Percentiles rank a stretch among this genome's conserved stretches.
Conservation (phyloP, 257 asterid species). For the Gentiana dahurica region DNA sequence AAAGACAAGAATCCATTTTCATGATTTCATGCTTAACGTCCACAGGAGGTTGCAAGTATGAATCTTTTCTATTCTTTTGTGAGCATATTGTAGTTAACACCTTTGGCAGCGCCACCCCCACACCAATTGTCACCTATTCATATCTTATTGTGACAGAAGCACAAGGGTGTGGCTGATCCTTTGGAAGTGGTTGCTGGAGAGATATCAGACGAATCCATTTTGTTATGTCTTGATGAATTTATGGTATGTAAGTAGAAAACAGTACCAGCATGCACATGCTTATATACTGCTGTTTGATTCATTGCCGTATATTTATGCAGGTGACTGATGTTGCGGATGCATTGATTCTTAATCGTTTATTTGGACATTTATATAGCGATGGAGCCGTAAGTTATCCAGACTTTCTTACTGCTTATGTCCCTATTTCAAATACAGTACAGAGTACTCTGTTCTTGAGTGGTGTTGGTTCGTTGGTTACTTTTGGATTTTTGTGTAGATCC, state of each 20-base stretch:
- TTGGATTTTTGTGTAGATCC: slow-evolving; percentile 37
- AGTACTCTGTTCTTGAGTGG: slow-evolving; percentile 1
- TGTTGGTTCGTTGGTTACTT: neutral
- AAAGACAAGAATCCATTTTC: slow-evolving; percentile 94
- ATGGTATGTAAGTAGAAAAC: slow-evolving; percentile 37
- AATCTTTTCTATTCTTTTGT: neutral
- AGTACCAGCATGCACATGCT: neutral
- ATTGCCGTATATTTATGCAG: slow-evolving; percentile 22
- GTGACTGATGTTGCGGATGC: slow-evolving; percentile 95
- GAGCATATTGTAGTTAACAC: no score
- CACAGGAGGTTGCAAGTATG: slow-evolving; percentile 86
- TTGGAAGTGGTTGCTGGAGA: slow-evolving; percentile 91
- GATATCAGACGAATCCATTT: slow-evolving; percentile 70
- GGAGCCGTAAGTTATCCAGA: slow-evolving; percentile 57
- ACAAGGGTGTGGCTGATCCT: slow-evolving; percentile 85
- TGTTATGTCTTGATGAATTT: slow-evolving; percentile 91
- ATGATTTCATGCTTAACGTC: slow-evolving; percentile 84
- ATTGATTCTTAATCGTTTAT: slow-evolving; percentile 71
- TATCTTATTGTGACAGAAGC: slow-evolving; percentile 49
- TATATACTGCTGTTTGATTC: slow-evolving; percentile 1
- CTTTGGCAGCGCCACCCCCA: no score
- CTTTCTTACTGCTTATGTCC: neutral
- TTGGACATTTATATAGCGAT: slow-evolving; percentile 56
- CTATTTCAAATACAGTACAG: neutral
- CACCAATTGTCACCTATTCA: neutral